These are phyloP conservation scores for Arthrobotrys pseudoclavata DNA, from an alignment of 2,329 filamentous ascomycete genomes.

Conservation along the genomic window DNA sequence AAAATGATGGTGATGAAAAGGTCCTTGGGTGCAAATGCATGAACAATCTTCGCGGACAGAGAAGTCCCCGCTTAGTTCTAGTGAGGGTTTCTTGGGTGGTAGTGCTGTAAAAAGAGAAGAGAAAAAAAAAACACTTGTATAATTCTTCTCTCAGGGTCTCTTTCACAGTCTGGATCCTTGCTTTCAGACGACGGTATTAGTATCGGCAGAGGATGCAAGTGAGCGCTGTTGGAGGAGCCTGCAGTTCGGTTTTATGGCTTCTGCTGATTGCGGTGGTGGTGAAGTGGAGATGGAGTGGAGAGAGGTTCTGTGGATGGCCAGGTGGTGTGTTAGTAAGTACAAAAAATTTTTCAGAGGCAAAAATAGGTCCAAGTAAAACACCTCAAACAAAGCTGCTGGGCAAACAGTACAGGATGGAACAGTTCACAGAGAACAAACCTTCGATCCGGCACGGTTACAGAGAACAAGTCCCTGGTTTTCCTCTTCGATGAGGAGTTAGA, in stretches of 20 bases:
- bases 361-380: conserved; percentile 26
- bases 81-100: conserved; percentile 23
- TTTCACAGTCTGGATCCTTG: conserved; percentile 21
- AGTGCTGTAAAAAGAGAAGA: conserved; percentile 43
- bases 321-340: conserved; percentile 43
- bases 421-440: conserved; percentile 19
- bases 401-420: conserved; percentile 2
- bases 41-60: conserved; percentile 61
- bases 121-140: conserved; percentile 34
- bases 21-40: conserved; percentile 61
- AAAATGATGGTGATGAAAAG: conserved; percentile 61
- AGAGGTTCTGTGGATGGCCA: conserved; percentile 33
- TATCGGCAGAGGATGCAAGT: conserved; percentile 41
- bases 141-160: conserved; percentile 23
- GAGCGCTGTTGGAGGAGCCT: conserved; percentile 33
- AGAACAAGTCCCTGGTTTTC: conserved; percentile 50
- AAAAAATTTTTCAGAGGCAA: conserved; percentile 32
- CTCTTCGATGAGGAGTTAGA: conserved; percentile 27
- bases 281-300: conserved; percentile 21
- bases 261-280: conserved; percentile 17
- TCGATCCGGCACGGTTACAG: conserved; percentile 39
- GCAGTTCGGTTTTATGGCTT: conserved; percentile 9
- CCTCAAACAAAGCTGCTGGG: background rate
- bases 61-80: conserved; percentile 56
- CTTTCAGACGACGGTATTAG: conserved; percentile 25